Percentiles rank a stretch among this genome's conserved stretches.
phyloP scores from a whole-genome alignment of 768 basidiomycete genomes.

The Pleurotus eryngii region DNA sequence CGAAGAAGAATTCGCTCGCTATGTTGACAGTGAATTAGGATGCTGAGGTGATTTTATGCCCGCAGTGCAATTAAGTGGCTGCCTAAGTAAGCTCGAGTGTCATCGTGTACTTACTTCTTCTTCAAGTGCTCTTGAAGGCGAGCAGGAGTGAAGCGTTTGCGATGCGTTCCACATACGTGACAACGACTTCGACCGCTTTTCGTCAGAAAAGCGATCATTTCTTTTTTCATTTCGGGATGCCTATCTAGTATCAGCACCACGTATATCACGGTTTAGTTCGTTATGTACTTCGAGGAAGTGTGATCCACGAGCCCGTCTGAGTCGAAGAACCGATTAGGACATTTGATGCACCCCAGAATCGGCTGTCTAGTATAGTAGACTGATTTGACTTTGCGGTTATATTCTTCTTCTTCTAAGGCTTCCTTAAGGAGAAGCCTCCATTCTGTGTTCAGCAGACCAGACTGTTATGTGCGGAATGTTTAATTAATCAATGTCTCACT shows the following conservation, averaged over 20 bases:
- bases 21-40: no score
- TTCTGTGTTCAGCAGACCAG: not conserved
- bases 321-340: constrained; percentile 1
- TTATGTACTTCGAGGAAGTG: not conserved
- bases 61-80: not conserved
- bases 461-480: no score
- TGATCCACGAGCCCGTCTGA: constrained; percentile 6
- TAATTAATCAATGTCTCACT: not conserved
- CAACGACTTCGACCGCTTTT: constrained; percentile 1
- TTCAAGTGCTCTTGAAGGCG: not conserved
- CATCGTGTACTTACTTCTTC: not conserved
- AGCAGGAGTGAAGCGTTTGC: not conserved
- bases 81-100: not conserved
- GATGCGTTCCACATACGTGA: not conserved
- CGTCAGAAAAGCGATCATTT: not conserved
- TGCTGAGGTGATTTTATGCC: not conserved
- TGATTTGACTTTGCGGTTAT: not conserved
- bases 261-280: no score
- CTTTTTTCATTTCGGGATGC: not conserved
- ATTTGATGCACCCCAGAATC: not conserved
- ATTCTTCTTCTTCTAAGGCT: not conserved
- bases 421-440: not conserved
- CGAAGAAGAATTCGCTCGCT: no score
- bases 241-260: not conserved
- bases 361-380: constrained; percentile 1